phyloP scores from a whole-genome alignment of 495 filamentous ascomycete species.

The Mycothermus thermophilus region DNA sequence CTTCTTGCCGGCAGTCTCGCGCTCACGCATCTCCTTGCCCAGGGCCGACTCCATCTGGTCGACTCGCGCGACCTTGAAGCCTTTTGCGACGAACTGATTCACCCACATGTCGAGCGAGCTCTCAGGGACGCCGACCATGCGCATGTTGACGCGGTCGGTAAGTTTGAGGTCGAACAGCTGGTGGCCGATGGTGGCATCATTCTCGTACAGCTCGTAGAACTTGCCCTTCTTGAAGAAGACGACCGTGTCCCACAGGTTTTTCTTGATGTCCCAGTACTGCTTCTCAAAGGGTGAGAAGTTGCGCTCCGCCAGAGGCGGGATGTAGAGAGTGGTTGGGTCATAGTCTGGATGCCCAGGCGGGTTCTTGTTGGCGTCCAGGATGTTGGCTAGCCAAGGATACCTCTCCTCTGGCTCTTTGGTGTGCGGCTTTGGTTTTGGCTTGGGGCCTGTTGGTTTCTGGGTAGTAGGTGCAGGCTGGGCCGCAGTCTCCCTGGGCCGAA shows the following conservation, averaged over 20 bases:
- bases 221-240: conserved; percentile 99
- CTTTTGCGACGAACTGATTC: conserved; percentile 86
- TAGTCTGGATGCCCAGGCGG: conserved; percentile 73
- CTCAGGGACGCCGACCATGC: conserved; percentile 91
- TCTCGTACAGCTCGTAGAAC: conserved; percentile 97
- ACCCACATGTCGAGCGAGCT: conserved; percentile 84
- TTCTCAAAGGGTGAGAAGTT: conserved; percentile 90
- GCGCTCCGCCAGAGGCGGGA: conserved; percentile 61
- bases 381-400: conserved; percentile 79
- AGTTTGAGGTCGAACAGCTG: conserved; percentile 96
- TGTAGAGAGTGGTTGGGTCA: conserved; percentile 80
- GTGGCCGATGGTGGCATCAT: conserved; percentile 93
- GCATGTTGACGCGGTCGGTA: conserved; percentile 97
- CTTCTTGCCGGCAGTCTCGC: conserved; percentile 45
- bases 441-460: conserved; percentile 22
- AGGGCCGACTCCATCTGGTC: conserved; percentile 93
- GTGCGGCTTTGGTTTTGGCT: conserved; percentile 52
- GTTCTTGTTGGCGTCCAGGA: conserved; percentile 70
- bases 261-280: conserved; percentile 99
- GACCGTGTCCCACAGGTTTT: conserved; percentile 91
- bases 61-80: conserved; percentile 90
- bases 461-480: conserved; percentile 21
- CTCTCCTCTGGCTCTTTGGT: conserved; percentile 65
- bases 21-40: conserved; percentile 95
- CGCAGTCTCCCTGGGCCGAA: conserved; percentile 41